phyloP scores from a whole-genome alignment of 1,284 basidiomycete species.

The Boletus albobrunnescens region DNA sequence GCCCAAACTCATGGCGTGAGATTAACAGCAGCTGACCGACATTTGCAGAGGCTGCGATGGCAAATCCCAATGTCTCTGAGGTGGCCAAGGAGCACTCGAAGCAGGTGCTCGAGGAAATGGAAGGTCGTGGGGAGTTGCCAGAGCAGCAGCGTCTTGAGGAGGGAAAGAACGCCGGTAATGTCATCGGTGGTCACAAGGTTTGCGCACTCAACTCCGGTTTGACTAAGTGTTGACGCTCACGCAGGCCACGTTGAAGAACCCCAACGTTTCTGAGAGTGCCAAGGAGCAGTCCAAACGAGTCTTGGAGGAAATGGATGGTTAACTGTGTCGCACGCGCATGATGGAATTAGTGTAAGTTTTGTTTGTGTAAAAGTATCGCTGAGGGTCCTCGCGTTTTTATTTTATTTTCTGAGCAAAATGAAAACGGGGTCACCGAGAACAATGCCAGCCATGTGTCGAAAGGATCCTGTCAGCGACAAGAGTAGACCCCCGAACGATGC shows the following conservation, averaged over 20 bases:
- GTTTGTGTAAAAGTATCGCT: not conserved
- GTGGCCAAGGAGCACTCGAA: constrained; percentile 48
- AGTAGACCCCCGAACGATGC: constrained; percentile 95
- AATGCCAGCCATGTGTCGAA: constrained; percentile 88
- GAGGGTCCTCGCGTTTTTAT: constrained; percentile 35
- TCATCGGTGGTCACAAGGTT: constrained; percentile 28
- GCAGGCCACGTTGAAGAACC: constrained; percentile 38
- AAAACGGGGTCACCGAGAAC: constrained; percentile 93
- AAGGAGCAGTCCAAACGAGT: constrained; percentile 40
- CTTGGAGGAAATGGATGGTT: constrained; percentile 30
- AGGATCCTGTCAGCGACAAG: constrained; percentile 91
- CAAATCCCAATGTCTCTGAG: constrained; percentile 48
- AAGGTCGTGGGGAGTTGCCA: constrained; percentile 18
- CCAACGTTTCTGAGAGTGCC: constrained; percentile 40
- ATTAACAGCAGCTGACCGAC: not conserved
- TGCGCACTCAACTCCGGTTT: constrained; percentile 3
- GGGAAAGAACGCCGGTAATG: constrained; percentile 22
- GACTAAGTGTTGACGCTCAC: not conserved
- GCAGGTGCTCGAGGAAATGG: constrained; percentile 42
- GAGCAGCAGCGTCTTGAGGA: constrained; percentile 12
- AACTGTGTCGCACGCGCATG: constrained; percentile 1
- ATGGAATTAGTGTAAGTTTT: constrained; percentile 7
- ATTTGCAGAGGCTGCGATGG: constrained; percentile 34
- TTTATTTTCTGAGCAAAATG: constrained; percentile 82
- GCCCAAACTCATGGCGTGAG: not conserved